Evolutionary conservation across 805 yeast species (phyloP).

Genomic region (Starmerella riodocensis): DNA sequence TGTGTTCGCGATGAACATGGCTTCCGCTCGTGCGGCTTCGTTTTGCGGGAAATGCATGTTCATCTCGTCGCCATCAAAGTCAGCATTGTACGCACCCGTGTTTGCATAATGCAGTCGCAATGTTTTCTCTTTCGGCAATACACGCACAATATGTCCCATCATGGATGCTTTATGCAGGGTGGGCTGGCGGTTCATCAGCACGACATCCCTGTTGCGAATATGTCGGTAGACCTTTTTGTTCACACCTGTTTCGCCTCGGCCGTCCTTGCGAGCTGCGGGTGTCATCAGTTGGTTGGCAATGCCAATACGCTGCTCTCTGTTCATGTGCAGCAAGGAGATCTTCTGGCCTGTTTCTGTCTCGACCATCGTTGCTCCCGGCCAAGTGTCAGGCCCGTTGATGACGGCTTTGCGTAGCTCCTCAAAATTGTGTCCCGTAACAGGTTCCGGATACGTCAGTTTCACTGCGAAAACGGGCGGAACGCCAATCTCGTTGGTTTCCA

Average conservation of each 20-base stretch:
- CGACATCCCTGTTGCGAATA: slow-evolving; percentile 87
- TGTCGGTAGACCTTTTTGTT: slow-evolving; percentile 93
- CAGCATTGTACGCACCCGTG: slow-evolving; percentile 98
- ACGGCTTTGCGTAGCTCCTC: slow-evolving; percentile 88
- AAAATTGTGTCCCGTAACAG: slow-evolving; percentile 84
- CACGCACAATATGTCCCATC: slow-evolving; percentile 99
- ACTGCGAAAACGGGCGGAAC: slow-evolving; percentile 97
- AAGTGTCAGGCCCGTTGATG: slow-evolving; percentile 89
- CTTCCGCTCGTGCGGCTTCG: slow-evolving; percentile 94
- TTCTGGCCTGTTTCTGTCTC: slow-evolving; percentile 90
- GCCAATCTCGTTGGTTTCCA: slow-evolving; percentile 96
- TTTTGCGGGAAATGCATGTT: slow-evolving; percentile 98
- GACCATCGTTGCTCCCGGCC: slow-evolving; percentile 98
- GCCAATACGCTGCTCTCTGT: slow-evolving; percentile 85
- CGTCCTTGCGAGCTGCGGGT: slow-evolving; percentile 33
- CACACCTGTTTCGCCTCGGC: slow-evolving; percentile 25
- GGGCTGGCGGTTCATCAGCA: slow-evolving; percentile 97
- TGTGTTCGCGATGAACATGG: slow-evolving; percentile 85
- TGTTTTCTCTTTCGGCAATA: slow-evolving; percentile 93
- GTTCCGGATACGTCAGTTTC: slow-evolving; percentile 94
- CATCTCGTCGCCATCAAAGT: slow-evolving; percentile 99
- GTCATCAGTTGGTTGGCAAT: slow-evolving; percentile 88
- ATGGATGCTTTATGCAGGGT: slow-evolving; percentile 97
- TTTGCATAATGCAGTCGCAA: slow-evolving; percentile 94
- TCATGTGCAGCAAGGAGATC: slow-evolving; percentile 75